These are phyloP conservation scores for Leccinum olivaceopallidum DNA, from an alignment of 768 basidiomycete species.

Conservation along the genomic window DNA sequence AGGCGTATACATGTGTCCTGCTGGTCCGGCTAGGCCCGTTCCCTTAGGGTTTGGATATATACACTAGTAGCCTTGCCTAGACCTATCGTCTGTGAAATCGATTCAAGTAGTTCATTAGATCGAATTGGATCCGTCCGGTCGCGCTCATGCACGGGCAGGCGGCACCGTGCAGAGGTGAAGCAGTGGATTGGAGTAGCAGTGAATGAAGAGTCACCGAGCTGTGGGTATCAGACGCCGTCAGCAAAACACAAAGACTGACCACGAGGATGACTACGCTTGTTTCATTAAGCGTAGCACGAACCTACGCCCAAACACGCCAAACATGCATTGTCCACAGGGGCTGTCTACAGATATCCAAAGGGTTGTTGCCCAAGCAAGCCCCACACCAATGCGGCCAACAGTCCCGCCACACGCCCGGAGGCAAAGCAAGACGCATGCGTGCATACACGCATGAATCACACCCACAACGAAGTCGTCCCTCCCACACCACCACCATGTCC, in stretches of 20 bases:
- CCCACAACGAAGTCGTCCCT: slow-evolving; percentile 13
- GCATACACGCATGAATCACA: slow-evolving; percentile 6
- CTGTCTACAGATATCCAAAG: neutral
- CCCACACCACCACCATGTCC: neutral
- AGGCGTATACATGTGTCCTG: neutral
- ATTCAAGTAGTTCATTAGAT: neutral
- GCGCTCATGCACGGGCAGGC: slow-evolving; percentile 7
- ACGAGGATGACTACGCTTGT: slow-evolving; percentile 7
- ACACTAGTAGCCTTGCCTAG: neutral
- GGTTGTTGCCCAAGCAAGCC: neutral
- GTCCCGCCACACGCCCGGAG: slow-evolving; percentile 4
- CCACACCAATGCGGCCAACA: slow-evolving; percentile 5
- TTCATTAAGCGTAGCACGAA: slow-evolving; percentile 8
- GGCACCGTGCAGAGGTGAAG: neutral
- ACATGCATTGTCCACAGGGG: slow-evolving; percentile 14
- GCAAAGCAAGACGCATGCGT: neutral
- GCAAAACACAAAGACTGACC: neutral
- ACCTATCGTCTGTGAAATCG: neutral
- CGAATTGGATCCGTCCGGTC: slow-evolving; percentile 19
- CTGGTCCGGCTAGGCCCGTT: neutral
- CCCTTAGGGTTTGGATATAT: neutral
- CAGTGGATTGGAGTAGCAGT: neutral
- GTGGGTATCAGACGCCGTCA: neutral
- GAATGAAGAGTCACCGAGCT: neutral
- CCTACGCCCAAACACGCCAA: neutral